Conservation (phyloP, 2,329 filamentous ascomycete species). For the Monosporascus ibericus region DNA sequence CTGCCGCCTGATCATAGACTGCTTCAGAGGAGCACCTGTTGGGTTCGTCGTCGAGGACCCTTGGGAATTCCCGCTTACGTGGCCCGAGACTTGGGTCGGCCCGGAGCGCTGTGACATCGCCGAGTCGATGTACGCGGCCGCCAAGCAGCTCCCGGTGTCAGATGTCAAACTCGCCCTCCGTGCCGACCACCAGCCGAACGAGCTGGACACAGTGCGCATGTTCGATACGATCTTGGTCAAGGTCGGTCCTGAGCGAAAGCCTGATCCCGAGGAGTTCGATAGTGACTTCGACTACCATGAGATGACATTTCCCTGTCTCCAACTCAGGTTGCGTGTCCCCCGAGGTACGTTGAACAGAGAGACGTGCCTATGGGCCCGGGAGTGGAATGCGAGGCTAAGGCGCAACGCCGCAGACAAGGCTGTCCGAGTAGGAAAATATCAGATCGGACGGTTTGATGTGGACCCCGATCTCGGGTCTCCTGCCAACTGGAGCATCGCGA, state of each 20-base stretch:
- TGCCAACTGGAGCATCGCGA: not conserved
- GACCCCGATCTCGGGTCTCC: not conserved
- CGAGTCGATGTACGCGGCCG: not conserved
- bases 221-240: not conserved
- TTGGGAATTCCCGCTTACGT: fast-evolving
- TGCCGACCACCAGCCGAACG: not conserved
- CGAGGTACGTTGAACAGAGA: too few species aligned
- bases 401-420: not conserved
- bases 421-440: not conserved
- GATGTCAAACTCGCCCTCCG: not conserved
- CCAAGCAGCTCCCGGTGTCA: not conserved
- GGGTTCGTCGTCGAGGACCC: not conserved
- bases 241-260: too few species aligned
- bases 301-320: too few species aligned
- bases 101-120: not conserved
- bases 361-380: not conserved
- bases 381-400: not conserved
- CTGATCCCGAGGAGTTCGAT: too few species aligned
- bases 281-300: too few species aligned
- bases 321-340: too few species aligned
- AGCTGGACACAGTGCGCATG: not conserved
- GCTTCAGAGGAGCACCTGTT: not conserved
- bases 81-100: not conserved
- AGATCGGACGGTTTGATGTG: not conserved
- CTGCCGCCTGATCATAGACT: not conserved